Conservation (phyloP, 2,329 filamentous ascomycete genomes). For the Catunica adiposa region DNA sequence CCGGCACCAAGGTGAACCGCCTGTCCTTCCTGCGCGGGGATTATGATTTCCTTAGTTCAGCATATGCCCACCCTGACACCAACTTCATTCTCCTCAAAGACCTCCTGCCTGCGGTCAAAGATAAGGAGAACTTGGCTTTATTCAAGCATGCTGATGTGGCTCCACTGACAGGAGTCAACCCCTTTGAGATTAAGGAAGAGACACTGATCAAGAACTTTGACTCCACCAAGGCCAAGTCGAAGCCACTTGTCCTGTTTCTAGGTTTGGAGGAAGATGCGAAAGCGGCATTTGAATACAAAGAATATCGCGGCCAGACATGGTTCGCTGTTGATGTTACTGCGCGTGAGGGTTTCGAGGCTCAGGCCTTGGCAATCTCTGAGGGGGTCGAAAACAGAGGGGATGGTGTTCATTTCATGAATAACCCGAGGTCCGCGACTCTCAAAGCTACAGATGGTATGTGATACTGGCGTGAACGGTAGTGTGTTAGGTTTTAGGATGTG, state of each 20-base stretch:
- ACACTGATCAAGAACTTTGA: slow-evolving; percentile 59
- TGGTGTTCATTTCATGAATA: slow-evolving; percentile 12
- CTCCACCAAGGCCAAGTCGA: slow-evolving; percentile 44
- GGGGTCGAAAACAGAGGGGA: slow-evolving; percentile 1
- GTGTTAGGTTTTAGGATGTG: background rate
- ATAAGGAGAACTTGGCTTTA: slow-evolving; percentile 44
- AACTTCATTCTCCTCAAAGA: slow-evolving; percentile 65
- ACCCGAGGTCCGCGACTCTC: slow-evolving; percentile 35
- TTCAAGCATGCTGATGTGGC: slow-evolving; percentile 53
- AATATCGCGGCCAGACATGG: slow-evolving; percentile 62
- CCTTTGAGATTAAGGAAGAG: slow-evolving; percentile 56
- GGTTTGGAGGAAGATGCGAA: slow-evolving; percentile 53
- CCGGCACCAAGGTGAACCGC: slow-evolving; percentile 60
- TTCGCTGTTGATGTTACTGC: slow-evolving; percentile 86
- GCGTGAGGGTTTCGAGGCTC: slow-evolving; percentile 42
- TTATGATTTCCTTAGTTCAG: slow-evolving; percentile 49
- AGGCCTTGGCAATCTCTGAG: slow-evolving; percentile 34
- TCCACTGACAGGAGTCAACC: slow-evolving; percentile 51
- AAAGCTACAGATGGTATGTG: slow-evolving; percentile 18
- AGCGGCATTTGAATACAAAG: slow-evolving; percentile 39
- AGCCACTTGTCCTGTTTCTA: slow-evolving; percentile 65
- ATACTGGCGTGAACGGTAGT: background rate
- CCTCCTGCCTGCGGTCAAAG: slow-evolving; percentile 52
- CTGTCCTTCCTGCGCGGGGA: slow-evolving; percentile 62
- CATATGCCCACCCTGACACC: slow-evolving; percentile 47